Conservation (phyloP, 441 rosid species). For the Pelargonium fulgidum region DNA sequence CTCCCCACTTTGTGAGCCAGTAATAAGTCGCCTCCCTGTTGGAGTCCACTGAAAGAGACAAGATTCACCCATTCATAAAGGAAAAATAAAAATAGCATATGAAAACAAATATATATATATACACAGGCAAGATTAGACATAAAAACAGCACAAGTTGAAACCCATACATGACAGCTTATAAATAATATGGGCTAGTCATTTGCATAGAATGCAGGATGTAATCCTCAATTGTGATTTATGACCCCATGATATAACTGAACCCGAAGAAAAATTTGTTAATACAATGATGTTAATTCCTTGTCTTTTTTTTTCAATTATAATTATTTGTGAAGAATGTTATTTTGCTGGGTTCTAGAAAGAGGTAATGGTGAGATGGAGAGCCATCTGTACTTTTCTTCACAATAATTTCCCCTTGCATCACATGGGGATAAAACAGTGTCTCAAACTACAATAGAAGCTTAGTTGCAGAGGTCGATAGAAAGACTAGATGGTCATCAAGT, state of each 20-base stretch:
- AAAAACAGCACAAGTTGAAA: neutral
- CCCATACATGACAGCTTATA: neutral
- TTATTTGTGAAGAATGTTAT: neutral
- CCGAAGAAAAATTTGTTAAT: neutral
- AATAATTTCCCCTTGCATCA: neutral
- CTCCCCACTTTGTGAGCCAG: constrained; percentile 96
- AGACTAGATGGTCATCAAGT: neutral
- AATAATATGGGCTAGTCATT: neutral
- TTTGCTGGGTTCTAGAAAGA: neutral
- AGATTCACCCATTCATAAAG: constrained; percentile 20
- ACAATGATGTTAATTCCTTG: neutral
- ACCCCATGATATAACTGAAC: neutral
- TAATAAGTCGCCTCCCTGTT: constrained; percentile 87
- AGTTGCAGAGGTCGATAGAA: neutral
- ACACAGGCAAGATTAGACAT: neutral
- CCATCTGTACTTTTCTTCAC: neutral
- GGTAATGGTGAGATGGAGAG: neutral
- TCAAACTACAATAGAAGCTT: neutral
- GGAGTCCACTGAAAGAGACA: constrained; percentile 81
- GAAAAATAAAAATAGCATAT: neutral
- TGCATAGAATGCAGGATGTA: too few species aligned
- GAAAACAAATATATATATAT: neutral
- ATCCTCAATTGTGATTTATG: neutral
- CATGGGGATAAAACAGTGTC: neutral
- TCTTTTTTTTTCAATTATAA: neutral